Conservation (phyloP, 345 rosid species). For the Anastatica hierochuntica region DNA sequence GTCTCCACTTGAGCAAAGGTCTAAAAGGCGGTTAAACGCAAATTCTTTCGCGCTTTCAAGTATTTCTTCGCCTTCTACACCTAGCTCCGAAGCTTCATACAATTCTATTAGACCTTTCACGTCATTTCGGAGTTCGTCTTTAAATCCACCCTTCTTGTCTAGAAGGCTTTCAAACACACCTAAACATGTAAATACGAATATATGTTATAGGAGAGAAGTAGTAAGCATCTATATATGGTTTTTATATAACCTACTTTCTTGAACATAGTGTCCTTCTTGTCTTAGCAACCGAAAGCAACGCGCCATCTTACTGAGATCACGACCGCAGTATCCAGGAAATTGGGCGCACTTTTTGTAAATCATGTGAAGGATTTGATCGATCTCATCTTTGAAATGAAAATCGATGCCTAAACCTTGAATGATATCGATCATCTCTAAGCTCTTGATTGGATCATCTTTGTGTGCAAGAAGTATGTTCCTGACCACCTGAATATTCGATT, state of each 20-base stretch:
- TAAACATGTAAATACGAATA: slow-evolving; percentile 1
- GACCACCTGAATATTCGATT: slow-evolving; percentile 7
- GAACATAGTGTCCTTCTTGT: slow-evolving; percentile 31
- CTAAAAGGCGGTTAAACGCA: slow-evolving; percentile 17
- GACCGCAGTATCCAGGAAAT: background rate
- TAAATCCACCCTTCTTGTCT: slow-evolving; percentile 23
- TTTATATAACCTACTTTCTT: slow-evolving; percentile 15
- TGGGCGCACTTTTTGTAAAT: background rate
- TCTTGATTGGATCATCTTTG: slow-evolving; percentile 2
- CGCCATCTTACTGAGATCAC: slow-evolving; percentile 23
- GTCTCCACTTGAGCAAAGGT: background rate
- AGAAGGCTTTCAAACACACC: slow-evolving; percentile 27
- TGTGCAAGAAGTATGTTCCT: slow-evolving; percentile 9
- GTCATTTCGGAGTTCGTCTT: slow-evolving; percentile 5
- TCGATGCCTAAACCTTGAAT: slow-evolving; percentile 33
- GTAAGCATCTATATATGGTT: background rate
- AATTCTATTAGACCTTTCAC: slow-evolving; percentile 31
- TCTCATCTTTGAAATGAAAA: slow-evolving; percentile 25
- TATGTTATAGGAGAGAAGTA: too few species aligned
- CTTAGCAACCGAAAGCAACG: slow-evolving; percentile 35
- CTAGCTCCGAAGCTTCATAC: slow-evolving; percentile 48
- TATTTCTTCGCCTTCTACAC: slow-evolving; percentile 37
- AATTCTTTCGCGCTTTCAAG: slow-evolving; percentile 30
- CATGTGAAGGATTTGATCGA: slow-evolving; percentile 22
- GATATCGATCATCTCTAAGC: slow-evolving; percentile 31